Evolutionary conservation across 116 monocot genomes (phyloP).

Genomic region (Zostera marina): DNA sequence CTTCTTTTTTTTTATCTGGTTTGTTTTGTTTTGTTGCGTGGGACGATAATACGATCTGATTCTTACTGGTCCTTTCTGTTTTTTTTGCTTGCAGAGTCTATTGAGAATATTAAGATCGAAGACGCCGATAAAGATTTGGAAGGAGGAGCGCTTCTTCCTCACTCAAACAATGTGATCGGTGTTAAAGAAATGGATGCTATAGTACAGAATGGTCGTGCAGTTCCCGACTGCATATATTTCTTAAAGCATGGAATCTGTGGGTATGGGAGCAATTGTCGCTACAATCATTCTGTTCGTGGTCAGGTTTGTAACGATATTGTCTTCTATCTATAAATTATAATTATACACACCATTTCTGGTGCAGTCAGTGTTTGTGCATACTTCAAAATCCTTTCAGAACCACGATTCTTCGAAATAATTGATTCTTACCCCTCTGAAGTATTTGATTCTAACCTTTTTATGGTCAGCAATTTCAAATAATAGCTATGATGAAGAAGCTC

Average conservation of each 20-base stretch:
- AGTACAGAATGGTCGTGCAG: conserved; percentile 4
- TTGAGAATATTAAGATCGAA: conserved; percentile 2
- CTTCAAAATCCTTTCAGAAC: too few species aligned
- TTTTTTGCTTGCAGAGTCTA: conserved; percentile 1
- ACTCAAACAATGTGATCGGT: background rate
- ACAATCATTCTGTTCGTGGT: conserved; percentile 34
- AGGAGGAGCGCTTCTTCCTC: background rate
- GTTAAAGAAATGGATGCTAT: background rate
- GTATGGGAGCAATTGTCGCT: conserved; percentile 51
- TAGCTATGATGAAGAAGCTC: too few species aligned
- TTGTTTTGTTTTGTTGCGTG: background rate
- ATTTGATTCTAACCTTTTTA: too few species aligned
- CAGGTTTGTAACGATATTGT: background rate
- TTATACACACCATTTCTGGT: too few species aligned
- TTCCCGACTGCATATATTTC: conserved; percentile 39
- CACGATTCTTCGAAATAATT: too few species aligned
- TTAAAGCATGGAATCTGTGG: conserved; percentile 50
- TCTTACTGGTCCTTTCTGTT: background rate
- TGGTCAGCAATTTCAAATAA: too few species aligned
- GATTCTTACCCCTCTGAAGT: too few species aligned
- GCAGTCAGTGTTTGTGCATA: too few species aligned
- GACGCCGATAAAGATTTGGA: background rate
- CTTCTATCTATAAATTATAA: too few species aligned
- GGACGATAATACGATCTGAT: background rate
- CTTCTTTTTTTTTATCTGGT: background rate